Conservation (phyloP, 345 rosid genomes). For the Populus deltoides region DNA sequence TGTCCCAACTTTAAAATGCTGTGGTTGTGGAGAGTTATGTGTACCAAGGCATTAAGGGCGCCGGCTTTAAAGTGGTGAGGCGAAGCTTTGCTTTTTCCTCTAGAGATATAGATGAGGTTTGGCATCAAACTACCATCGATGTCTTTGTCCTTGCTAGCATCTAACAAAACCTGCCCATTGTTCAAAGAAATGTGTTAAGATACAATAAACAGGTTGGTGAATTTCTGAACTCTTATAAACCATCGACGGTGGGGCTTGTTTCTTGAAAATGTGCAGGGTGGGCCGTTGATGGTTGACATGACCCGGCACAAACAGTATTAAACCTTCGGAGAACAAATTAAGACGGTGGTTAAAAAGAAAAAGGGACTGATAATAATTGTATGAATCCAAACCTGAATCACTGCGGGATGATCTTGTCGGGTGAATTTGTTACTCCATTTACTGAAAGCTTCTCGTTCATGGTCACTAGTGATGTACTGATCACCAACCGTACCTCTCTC, state of each 20-base stretch:
- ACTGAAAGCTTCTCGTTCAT: conserved; percentile 11
- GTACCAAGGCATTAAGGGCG: conserved; percentile 68
- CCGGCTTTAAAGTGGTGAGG: conserved; percentile 78
- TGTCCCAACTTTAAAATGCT: too few relatives aligned
- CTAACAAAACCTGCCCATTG: conserved; percentile 42
- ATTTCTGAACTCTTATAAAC: too few relatives aligned
- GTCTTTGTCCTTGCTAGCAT: conserved; percentile 42
- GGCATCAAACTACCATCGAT: conserved; percentile 39
- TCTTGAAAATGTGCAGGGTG: too few relatives aligned
- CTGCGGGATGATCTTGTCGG: conserved; percentile 57
- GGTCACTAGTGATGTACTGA: not conserved
- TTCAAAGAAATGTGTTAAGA: not conserved
- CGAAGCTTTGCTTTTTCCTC: conserved; percentile 51
- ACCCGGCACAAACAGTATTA: too few relatives aligned
- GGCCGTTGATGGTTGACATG: too few relatives aligned
- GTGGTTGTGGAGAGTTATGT: not conserved
- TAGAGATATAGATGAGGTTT: conserved; percentile 59
- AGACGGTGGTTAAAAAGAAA: too few relatives aligned
- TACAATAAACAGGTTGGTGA: too few relatives aligned
- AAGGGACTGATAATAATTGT: too few relatives aligned
- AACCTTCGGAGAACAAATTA: too few relatives aligned
- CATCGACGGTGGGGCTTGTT: too few relatives aligned
- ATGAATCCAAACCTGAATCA: conserved; percentile 42
- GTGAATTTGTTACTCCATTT: conserved; percentile 48
- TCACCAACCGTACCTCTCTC: conserved; percentile 17